A percentile compares a stretch with the other conserved stretches of the same genome.
Evolutionary conservation across 2,329 filamentous ascomycete genomes (phyloP).

Genomic region (Monilinia polystroma): DNA sequence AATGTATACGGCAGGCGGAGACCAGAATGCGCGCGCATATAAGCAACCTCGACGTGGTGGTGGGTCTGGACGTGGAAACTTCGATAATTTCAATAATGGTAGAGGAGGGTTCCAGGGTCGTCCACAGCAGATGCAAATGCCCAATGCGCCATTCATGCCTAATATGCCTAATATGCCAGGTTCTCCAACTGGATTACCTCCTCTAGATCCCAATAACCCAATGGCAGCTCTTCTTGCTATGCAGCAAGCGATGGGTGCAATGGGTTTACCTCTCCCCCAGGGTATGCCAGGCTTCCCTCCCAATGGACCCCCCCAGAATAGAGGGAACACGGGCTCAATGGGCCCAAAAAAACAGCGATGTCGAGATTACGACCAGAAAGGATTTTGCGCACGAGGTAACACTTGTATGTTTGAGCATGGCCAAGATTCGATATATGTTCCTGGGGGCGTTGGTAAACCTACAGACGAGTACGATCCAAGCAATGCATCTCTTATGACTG

Average conservation of each 20-base stretch:
- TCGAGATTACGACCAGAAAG: conserved; percentile 69
- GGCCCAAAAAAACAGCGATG: conserved; percentile 49
- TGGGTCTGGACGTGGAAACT: conserved; percentile 42
- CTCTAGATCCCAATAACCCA: conserved; percentile 59
- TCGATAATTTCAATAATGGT: conserved; percentile 39
- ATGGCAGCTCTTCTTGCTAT: conserved; percentile 62
- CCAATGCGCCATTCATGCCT: conserved; percentile 29
- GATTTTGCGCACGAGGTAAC: conserved; percentile 66
- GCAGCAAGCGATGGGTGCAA: conserved; percentile 46
- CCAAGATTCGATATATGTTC: conserved; percentile 49
- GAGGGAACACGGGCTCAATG: conserved; percentile 9
- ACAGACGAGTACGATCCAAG: conserved; percentile 57
- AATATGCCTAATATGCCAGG: conserved; percentile 31
- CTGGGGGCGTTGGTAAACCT: conserved; percentile 30
- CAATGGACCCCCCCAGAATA: conserved; percentile 20
- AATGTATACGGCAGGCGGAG: conserved; percentile 37
- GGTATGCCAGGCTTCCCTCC: conserved; percentile 43
- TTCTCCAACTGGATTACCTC: conserved; percentile 43
- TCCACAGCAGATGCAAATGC: conserved; percentile 30
- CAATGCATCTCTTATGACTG: conserved; percentile 47
- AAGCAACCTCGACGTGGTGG: conserved; percentile 62
- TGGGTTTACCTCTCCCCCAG: conserved; percentile 49
- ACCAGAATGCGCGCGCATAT: conserved; percentile 47
- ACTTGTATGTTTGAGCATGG: conserved; percentile 70
- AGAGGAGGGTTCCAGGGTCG: conserved; percentile 37